A percentile compares a stretch with the other conserved stretches of the same genome.
phyloP scores from a whole-genome alignment of 148 eudicot species.

The Polygonum aviculare region DNA sequence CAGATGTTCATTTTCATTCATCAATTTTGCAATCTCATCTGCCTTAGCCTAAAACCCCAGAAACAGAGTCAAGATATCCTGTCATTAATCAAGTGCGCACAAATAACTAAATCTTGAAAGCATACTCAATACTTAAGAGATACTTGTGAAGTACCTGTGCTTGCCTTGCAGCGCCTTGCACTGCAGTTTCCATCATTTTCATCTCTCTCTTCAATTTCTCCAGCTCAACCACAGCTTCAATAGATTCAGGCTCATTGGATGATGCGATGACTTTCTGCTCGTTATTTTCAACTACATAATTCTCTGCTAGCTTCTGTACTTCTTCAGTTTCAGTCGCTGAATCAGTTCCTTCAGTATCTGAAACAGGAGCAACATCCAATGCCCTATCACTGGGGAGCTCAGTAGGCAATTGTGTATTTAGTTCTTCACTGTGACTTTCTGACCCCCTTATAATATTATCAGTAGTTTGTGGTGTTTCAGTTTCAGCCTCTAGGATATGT shows the following conservation, averaged over 20 bases:
- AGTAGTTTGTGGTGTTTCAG: slow-evolving; percentile 22
- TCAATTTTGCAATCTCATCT: slow-evolving; percentile 86
- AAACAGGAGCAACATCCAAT: slow-evolving; percentile 30
- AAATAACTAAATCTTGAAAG: too few relatives aligned
- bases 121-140: neutral
- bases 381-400: slow-evolving; percentile 28
- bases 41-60: slow-evolving; percentile 72
- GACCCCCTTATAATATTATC: slow-evolving; percentile 19
- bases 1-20: slow-evolving; percentile 86
- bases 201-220: slow-evolving; percentile 80
- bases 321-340: slow-evolving; percentile 23
- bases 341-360: slow-evolving; percentile 25
- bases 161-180: slow-evolving; percentile 95
- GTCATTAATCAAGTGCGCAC: neutral
- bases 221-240: slow-evolving; percentile 46
- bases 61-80: slow-evolving; percentile 4
- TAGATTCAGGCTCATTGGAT: slow-evolving; percentile 33
- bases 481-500: slow-evolving; percentile 24
- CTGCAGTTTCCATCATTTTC: slow-evolving; percentile 96
- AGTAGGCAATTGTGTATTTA: slow-evolving; percentile 14
- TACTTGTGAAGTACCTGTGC: slow-evolving; percentile 56
- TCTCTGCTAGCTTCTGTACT: slow-evolving; percentile 14
- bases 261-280: slow-evolving; percentile 35
- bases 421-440: slow-evolving; percentile 27
- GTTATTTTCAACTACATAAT: slow-evolving; percentile 26